phyloP scores from a whole-genome alignment of 2,329 filamentous ascomycete species.

The Clonostachys solani region DNA sequence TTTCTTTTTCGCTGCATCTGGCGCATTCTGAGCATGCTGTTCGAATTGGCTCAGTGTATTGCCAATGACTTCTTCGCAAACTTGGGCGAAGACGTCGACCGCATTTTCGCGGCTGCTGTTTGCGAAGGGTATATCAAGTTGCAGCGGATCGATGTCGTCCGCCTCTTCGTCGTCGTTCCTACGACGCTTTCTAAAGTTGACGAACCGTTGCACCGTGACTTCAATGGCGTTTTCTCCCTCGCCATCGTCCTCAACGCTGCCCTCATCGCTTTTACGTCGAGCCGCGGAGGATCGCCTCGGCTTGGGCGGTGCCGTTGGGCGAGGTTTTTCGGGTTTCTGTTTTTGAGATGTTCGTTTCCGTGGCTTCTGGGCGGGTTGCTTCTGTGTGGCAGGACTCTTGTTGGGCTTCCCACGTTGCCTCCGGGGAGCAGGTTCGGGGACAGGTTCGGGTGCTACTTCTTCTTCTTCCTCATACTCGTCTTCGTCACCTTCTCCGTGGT shows the following conservation, averaged over 20 bases:
- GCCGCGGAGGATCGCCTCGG: no score
- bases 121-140: conserved; percentile 47
- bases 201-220: conserved; percentile 57
- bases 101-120: conserved; percentile 54
- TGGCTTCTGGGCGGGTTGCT: conserved; percentile 16
- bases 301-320: conserved; percentile 2
- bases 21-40: conserved; percentile 28
- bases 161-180: conserved; percentile 32
- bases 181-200: conserved; percentile 36
- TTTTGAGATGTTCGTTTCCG: background rate
- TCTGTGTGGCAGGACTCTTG: conserved; percentile 36
- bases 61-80: conserved; percentile 58
- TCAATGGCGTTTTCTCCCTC: conserved; percentile 29
- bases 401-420: conserved; percentile 25
- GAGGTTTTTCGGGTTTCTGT: conserved; percentile 10
- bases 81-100: conserved; percentile 57
- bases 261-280: conserved; percentile 1
- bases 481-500: conserved; percentile 10
- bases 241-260: background rate
- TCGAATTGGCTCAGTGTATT: conserved; percentile 42
- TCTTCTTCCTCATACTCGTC: conserved; percentile 22
- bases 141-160: conserved; percentile 40
- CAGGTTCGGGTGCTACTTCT: background rate
- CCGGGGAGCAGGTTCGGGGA: conserved; percentile 21
- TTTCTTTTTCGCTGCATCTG: conserved; percentile 41